Percentiles rank a stretch among this genome's conserved stretches.
phyloP scores from a whole-genome alignment of 2,329 filamentous ascomycete species.

The Neonectria ditissima region DNA sequence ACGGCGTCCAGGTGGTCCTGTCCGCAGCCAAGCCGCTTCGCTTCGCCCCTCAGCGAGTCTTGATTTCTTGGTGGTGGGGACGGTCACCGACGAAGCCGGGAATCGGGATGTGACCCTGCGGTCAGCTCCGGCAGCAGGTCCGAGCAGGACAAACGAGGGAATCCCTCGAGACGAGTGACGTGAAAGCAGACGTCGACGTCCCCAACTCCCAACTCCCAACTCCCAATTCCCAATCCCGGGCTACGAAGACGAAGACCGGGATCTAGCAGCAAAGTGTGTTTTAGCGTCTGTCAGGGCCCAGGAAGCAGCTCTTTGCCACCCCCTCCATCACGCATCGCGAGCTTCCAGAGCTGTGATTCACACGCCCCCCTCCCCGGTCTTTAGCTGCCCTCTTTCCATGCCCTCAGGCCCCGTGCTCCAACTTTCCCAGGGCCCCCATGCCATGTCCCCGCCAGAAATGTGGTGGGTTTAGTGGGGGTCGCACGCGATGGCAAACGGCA shows the following conservation, averaged over 20 bases:
- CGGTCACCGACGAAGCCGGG: background rate
- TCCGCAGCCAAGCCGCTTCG: constrained; percentile 2
- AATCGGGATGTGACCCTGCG: constrained; percentile 2
- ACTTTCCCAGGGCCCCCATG: background rate
- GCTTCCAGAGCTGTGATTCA: constrained; percentile 30
- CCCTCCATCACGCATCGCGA: constrained; percentile 16
- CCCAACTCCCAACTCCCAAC: too few species aligned
- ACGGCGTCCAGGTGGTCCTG: constrained; percentile 11
- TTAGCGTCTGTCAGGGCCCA: constrained; percentile 18
- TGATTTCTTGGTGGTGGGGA: constrained; percentile 1
- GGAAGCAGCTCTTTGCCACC: constrained; percentile 23
- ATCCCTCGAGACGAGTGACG: constrained; percentile 15
- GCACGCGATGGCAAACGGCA: constrained; percentile 26
- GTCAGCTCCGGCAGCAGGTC: background rate
- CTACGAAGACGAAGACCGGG: background rate
- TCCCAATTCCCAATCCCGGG: background rate
- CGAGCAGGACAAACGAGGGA: background rate
- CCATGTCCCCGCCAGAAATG: constrained; percentile 36
- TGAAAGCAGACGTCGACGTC: background rate
- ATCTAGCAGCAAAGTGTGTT: constrained; percentile 3
- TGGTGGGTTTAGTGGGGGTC: constrained; percentile 39
- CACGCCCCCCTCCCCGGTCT: constrained; percentile 25
- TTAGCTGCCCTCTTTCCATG: constrained; percentile 26
- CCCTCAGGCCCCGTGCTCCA: constrained; percentile 24
- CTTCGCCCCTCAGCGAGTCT: background rate